Evolutionary conservation across 2,329 filamentous ascomycete species (phyloP).

Genomic region (Fusarium tjaetaba): DNA sequence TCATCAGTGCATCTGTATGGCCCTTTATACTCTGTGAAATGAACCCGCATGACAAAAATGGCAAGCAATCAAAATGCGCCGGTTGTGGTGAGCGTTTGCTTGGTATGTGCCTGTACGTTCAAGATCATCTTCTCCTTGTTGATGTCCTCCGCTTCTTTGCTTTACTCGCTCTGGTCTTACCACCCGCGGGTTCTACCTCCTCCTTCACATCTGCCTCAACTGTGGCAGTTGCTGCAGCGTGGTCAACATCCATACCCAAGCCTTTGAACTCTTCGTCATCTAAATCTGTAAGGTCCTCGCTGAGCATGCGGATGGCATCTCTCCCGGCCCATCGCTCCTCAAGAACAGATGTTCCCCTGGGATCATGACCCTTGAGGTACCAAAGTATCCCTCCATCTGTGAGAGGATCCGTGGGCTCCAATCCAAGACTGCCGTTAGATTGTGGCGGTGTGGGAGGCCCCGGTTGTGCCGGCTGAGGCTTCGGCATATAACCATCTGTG

Average conservation of each 20-base stretch:
- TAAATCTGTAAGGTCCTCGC: conserved; percentile 89
- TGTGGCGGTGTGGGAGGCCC: conserved; percentile 74
- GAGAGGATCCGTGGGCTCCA: conserved; percentile 63
- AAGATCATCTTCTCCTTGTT: conserved; percentile 47
- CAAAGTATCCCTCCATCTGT: conserved; percentile 83
- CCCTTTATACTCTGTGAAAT: conserved; percentile 33
- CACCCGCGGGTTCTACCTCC: conserved; percentile 29
- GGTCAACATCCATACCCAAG: conserved; percentile 65
- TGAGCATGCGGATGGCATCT: conserved; percentile 74
- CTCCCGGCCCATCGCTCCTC: conserved; percentile 74
- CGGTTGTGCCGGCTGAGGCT: conserved; percentile 44
- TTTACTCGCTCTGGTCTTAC: conserved; percentile 45
- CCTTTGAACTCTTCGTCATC: conserved; percentile 90
- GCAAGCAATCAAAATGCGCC: conserved; percentile 13
- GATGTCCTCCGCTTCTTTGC: conserved; percentile 50
- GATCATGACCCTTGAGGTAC: conserved; percentile 86
- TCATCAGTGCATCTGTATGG: conserved; percentile 35
- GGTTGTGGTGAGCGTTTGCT: conserved; percentile 22
- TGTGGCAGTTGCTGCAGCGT: conserved; percentile 46
- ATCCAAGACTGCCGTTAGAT: conserved; percentile 67
- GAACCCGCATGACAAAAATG: conserved; percentile 5
- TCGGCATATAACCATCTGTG: conserved; percentile 57
- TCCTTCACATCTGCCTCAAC: conserved; percentile 41
- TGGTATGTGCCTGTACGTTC: not conserved
- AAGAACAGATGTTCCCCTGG: conserved; percentile 80